Conservation (phyloP, 768 basidiomycete species). For the Lactarius indigo region DNA sequence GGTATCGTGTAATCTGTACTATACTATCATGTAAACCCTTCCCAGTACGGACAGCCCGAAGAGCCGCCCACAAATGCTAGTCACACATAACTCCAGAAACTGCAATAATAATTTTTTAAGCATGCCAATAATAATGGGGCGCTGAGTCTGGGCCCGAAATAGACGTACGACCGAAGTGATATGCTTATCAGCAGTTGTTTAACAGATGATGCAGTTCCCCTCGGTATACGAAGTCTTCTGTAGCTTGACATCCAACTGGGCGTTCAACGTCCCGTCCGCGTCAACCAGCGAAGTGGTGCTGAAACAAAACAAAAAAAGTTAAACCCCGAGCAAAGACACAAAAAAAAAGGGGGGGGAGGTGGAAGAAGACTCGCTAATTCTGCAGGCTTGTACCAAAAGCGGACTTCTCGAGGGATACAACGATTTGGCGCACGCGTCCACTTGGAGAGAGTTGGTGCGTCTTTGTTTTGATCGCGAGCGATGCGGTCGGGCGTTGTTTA, state of each 20-base stretch:
- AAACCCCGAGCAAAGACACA: neutral
- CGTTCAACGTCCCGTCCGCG: conserved; percentile 21
- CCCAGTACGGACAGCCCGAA: too few species aligned
- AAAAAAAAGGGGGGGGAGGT: neutral
- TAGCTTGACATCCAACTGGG: conserved; percentile 23
- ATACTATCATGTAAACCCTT: too few species aligned
- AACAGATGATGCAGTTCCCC: conserved; percentile 24
- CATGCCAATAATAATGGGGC: neutral
- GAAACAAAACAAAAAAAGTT: neutral
- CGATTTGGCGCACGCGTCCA: conserved; percentile 9
- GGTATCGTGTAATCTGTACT: too few species aligned
- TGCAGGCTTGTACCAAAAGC: conserved; percentile 9
- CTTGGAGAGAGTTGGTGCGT: conserved; percentile 1
- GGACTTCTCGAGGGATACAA: conserved; percentile 17
- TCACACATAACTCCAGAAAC: neutral
- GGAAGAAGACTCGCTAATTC: conserved; percentile 17
- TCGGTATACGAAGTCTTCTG: conserved; percentile 3
- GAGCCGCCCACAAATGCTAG: too few species aligned
- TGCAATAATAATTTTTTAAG: neutral
- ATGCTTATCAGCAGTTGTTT: neutral
- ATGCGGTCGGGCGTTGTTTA: neutral
- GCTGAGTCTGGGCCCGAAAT: neutral
- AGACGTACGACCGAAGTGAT: neutral
- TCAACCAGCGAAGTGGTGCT: conserved; percentile 20
- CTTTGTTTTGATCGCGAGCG: conserved; percentile 12